A percentile compares a stretch with the other conserved stretches of the same genome.
phyloP scores from a whole-genome alignment of 108 stramenopile species.

The Cylindrotheca closterium region DNA sequence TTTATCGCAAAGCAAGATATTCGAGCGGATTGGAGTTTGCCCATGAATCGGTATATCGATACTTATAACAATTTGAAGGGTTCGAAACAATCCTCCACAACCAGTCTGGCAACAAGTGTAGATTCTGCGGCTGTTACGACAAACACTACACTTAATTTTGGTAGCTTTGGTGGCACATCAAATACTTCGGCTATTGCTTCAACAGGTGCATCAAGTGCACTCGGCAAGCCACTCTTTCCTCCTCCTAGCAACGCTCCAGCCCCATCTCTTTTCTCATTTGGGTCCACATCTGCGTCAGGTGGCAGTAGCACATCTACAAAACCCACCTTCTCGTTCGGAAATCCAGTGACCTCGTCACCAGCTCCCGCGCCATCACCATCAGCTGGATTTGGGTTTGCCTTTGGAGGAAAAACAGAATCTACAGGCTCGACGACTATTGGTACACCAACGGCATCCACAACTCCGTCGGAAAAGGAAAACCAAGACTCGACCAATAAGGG shows the following conservation, averaged over 20 bases:
- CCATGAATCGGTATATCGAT: neutral
- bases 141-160: neutral
- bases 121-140: neutral
- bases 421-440: neutral
- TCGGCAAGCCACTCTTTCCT: slow-evolving; percentile 3
- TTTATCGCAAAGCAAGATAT: neutral
- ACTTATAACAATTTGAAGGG: neutral
- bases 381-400: slow-evolving; percentile 9
- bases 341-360: too few species aligned
- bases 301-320: neutral
- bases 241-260: neutral
- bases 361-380: slow-evolving; percentile 8
- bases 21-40: neutral
- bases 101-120: too few species aligned
- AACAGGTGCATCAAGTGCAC: neutral
- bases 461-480: neutral
- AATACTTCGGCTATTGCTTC: neutral
- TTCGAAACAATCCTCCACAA: too few species aligned
- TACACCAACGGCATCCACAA: neutral
- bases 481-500: slow-evolving; percentile 1
- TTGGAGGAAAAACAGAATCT: neutral
- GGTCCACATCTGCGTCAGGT: neutral
- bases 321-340: slow-evolving; percentile 11
- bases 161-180: neutral
- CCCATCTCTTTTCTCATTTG: slow-evolving; percentile 1